Evolutionary conservation across 140 eudicot species (phyloP).

Genomic region (Cichorium intybus): DNA sequence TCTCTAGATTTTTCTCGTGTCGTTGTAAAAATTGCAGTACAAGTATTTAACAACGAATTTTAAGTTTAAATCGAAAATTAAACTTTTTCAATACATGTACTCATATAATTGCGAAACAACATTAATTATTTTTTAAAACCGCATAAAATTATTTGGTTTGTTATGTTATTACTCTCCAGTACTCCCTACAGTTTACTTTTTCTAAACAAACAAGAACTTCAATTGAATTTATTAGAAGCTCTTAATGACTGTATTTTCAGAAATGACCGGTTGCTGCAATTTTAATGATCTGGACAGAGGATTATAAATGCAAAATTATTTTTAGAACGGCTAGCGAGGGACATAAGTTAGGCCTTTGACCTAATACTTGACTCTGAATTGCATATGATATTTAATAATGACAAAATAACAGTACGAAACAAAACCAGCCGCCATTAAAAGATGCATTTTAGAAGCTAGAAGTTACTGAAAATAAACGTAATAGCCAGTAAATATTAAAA

Average conservation of each 20-base stretch:
- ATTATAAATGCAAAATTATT: slow-evolving; percentile 9
- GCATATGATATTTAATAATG: neutral
- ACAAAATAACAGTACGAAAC: neutral
- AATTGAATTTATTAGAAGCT: neutral
- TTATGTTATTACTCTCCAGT: neutral
- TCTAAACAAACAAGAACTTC: neutral
- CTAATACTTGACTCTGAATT: neutral
- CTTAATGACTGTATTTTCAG: neutral
- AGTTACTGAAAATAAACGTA: neutral
- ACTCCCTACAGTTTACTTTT: neutral
- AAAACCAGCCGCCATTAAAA: neutral
- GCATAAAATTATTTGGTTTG: too few relatives aligned
- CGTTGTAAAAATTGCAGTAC: neutral
- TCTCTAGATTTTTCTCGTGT: neutral
- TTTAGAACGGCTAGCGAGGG: neutral
- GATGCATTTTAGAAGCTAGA: too few relatives aligned
- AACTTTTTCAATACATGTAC: neutral
- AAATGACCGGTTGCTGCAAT: slow-evolving; percentile 8
- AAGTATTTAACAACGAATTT: neutral
- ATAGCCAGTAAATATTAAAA: neutral
- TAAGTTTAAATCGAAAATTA: neutral
- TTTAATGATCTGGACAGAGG: neutral
- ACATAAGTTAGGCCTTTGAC: slow-evolving; percentile 1
- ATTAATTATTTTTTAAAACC: too few relatives aligned
- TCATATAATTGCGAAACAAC: neutral